These are phyloP conservation scores for Pezicula rhizophila DNA, from an alignment of 2,329 filamentous ascomycete species.

Conservation along the genomic window DNA sequence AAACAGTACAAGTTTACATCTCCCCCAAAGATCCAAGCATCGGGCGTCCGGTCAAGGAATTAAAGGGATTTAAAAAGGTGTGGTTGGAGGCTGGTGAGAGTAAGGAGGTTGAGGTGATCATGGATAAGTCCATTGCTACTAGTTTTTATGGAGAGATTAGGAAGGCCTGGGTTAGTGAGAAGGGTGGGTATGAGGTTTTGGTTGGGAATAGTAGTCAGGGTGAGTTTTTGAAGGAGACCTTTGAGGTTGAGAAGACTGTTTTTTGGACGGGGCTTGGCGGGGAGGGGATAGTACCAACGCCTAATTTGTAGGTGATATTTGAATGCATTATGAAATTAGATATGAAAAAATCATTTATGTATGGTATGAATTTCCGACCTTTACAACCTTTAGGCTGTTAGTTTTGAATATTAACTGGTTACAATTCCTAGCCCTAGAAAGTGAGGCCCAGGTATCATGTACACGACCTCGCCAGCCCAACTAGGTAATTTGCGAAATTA, in stretches of 20 bases:
- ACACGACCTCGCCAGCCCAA: no score
- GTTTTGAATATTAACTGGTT: no score
- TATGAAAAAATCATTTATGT: background rate
- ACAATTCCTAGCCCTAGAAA: no score
- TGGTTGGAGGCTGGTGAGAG: conserved; percentile 31
- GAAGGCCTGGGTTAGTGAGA: conserved; percentile 32
- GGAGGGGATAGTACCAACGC: background rate
- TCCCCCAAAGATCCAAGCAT: conserved; percentile 20
- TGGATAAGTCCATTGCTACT: conserved; percentile 24
- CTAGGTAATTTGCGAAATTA: no score
- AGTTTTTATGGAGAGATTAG: conserved; percentile 37
- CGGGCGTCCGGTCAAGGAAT: conserved; percentile 34
- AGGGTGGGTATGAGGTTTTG: conserved; percentile 32
- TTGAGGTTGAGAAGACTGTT: background rate
- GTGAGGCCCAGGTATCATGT: no score
- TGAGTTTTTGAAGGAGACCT: background rate
- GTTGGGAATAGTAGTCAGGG: conserved; percentile 28
- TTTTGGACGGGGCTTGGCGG: background rate
- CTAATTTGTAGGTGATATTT: background rate
- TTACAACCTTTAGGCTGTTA: no score
- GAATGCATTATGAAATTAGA: background rate
- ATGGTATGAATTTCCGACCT: no score
- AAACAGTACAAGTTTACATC: conserved; percentile 28
- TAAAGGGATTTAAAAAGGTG: conserved; percentile 39
- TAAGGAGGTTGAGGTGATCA: conserved; percentile 26